Evolutionary conservation across 495 filamentous ascomycete species (phyloP).

Genomic region (Annulohypoxylon bovei): DNA sequence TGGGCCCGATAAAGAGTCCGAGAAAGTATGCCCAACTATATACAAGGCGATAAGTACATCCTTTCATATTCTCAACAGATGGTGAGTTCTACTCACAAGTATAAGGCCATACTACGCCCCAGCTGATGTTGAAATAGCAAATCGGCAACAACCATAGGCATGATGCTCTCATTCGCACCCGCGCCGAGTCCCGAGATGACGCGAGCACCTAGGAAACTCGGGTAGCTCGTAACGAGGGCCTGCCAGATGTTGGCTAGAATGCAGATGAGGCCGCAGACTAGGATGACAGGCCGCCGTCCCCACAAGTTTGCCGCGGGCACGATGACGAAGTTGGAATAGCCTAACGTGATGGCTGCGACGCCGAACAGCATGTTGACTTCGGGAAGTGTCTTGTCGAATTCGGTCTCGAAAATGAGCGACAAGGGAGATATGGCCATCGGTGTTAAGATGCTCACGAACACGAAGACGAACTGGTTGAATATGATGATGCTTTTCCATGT

Average conservation of each 20-base stretch:
- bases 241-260: constrained; percentile 69
- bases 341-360: constrained; percentile 69
- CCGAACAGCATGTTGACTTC: constrained; percentile 64
- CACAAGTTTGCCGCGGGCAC: constrained; percentile 68
- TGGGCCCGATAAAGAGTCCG: constrained; percentile 62
- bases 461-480: constrained; percentile 57
- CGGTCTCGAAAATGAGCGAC: constrained; percentile 65
- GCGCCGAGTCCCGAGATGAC: constrained; percentile 71
- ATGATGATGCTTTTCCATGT: constrained; percentile 59
- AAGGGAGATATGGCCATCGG: constrained; percentile 68
- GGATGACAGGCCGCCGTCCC: constrained; percentile 67
- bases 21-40: constrained; percentile 51
- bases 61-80: constrained; percentile 7
- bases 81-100: constrained; percentile 58
- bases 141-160: constrained; percentile 69
- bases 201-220: constrained; percentile 68
- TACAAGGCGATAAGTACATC: constrained; percentile 3
- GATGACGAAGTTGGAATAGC: constrained; percentile 73
- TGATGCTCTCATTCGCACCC: constrained; percentile 64
- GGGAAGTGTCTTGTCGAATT: constrained; percentile 63
- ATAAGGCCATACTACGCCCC: constrained; percentile 70
- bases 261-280: constrained; percentile 65
- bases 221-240: constrained; percentile 64
- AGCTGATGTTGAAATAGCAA: constrained; percentile 72
- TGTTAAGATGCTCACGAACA: constrained; percentile 68